These are phyloP conservation scores for Chiua sp. DNA, from an alignment of 1,284 basidiomycete genomes.

Conservation along the genomic window DNA sequence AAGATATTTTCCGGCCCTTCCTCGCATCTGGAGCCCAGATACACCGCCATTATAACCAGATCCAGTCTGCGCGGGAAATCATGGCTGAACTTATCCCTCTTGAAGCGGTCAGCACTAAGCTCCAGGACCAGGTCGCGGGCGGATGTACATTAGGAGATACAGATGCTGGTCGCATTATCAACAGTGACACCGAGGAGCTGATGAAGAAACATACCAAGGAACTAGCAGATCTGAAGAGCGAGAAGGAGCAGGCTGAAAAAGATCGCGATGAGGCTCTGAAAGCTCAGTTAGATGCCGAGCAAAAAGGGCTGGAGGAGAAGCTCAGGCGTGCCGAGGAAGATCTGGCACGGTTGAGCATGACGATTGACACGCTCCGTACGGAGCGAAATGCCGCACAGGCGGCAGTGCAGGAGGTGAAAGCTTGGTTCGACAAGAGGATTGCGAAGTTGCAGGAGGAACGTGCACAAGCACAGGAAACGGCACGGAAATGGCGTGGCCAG, in stretches of 20 bases:
- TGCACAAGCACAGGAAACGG: not conserved
- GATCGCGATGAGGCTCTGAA: not conserved
- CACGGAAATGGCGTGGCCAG: too few relatives aligned
- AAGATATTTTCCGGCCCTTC: not conserved
- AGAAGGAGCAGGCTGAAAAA: not conserved
- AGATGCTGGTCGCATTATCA: not conserved
- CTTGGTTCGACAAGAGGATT: not conserved
- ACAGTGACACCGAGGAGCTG: not conserved
- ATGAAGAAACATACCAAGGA: slow-evolving; percentile 5
- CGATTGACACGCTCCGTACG: not conserved
- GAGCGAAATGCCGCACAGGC: not conserved
- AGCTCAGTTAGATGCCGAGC: slow-evolving; percentile 3
- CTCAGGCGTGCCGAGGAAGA: not conserved
- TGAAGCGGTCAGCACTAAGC: slow-evolving; percentile 1
- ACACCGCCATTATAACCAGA: not conserved
- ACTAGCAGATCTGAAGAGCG: not conserved
- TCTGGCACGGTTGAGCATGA: not conserved
- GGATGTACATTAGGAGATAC: slow-evolving; percentile 2
- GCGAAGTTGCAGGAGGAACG: not conserved
- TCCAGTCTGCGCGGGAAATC: slow-evolving; percentile 1
- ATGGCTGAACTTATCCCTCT: not conserved
- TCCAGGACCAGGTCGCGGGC: slow-evolving; percentile 4
- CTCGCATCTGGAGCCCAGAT: slow-evolving; percentile 5
- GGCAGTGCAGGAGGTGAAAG: not conserved
- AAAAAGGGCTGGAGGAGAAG: not conserved